A percentile compares a stretch with the other conserved stretches of the same genome.
These are phyloP conservation scores for Thelonectria discophora DNA, from an alignment of 2,329 filamentous ascomycete genomes.

Conservation along the genomic window DNA sequence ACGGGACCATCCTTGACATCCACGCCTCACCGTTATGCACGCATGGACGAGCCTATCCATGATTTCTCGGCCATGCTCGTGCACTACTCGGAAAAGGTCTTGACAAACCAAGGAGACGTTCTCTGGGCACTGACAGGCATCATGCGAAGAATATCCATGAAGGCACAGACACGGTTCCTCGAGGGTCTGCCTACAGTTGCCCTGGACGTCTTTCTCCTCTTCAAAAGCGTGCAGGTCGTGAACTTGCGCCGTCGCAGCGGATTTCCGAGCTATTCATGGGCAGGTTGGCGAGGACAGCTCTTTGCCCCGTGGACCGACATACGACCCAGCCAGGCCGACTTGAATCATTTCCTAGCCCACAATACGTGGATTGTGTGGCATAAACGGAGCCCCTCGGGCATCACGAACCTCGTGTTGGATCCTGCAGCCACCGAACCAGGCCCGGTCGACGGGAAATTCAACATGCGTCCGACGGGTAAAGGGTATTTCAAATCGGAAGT, in stretches of 20 bases:
- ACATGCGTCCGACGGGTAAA: not conserved
- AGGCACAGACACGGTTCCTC: too few species aligned
- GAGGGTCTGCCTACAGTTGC: too few species aligned
- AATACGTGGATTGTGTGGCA: conserved; percentile 30
- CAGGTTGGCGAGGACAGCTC: conserved; percentile 15
- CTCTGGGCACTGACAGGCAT: too few species aligned
- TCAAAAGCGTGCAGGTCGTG: too few species aligned
- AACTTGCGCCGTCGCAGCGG: conserved; percentile 1
- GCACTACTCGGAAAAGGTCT: too few species aligned
- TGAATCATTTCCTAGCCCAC: not conserved
- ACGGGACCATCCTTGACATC: too few species aligned
- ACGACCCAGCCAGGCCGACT: rapidly evolving
- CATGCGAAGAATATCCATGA: too few species aligned
- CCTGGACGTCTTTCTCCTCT: too few species aligned
- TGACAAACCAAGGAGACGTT: too few species aligned
- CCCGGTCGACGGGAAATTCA: not conserved
- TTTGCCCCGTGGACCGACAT: not conserved
- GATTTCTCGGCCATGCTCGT: too few species aligned
- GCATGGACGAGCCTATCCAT: too few species aligned
- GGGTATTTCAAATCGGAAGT: conserved; percentile 4
- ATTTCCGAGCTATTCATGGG: conserved; percentile 31
- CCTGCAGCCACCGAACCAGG: not conserved
- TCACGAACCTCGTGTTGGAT: conserved; percentile 16
- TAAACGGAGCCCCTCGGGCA: conserved; percentile 13
- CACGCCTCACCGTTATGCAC: too few species aligned